These are phyloP conservation scores for Coleophoma eucalyptorum DNA, from an alignment of 2,329 filamentous ascomycete genomes.

Conservation along the genomic window DNA sequence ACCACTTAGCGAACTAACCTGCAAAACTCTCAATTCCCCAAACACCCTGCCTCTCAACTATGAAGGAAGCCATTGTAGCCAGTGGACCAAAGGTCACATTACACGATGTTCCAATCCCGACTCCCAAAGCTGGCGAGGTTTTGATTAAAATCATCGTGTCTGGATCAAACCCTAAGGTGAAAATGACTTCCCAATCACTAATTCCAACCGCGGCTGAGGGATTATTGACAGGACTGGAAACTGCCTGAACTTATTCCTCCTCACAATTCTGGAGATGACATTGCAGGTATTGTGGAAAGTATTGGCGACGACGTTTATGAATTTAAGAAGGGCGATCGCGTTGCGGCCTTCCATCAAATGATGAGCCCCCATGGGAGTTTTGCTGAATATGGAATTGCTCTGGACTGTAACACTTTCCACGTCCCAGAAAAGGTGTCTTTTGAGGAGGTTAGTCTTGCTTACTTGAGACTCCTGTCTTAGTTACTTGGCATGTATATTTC, in stretches of 20 bases:
- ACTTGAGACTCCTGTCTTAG: conserved; percentile 24
- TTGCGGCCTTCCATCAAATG: conserved; percentile 50
- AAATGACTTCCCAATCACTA: not conserved
- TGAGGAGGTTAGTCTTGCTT: conserved; percentile 31
- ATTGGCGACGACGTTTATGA: conserved; percentile 42
- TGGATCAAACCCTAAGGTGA: conserved; percentile 22
- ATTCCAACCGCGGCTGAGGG: not conserved
- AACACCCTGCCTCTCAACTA: conserved; percentile 3
- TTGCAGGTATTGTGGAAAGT: conserved; percentile 38
- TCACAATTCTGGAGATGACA: conserved; percentile 28
- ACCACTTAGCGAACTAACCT: too few relatives aligned
- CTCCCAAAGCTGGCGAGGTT: conserved; percentile 25
- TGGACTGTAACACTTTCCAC: conserved; percentile 50
- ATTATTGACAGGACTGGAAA: conserved; percentile 23
- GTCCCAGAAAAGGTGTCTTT: conserved; percentile 23
- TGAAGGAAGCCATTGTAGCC: conserved; percentile 27
- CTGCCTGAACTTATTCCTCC: conserved; percentile 7
- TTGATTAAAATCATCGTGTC: conserved; percentile 27
- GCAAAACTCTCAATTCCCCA: too few relatives aligned
- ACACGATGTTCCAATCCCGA: conserved; percentile 24
- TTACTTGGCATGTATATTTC: not conserved
- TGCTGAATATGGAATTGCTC: conserved; percentile 57
- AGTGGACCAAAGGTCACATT: conserved; percentile 21
- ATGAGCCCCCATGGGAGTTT: conserved; percentile 45
- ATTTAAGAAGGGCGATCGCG: conserved; percentile 41